A percentile compares a stretch with the other conserved stretches of the same genome.
These are phyloP conservation scores for Maudiozyma humilis DNA, from an alignment of 1,139 yeast genomes.

Conservation along the genomic window DNA sequence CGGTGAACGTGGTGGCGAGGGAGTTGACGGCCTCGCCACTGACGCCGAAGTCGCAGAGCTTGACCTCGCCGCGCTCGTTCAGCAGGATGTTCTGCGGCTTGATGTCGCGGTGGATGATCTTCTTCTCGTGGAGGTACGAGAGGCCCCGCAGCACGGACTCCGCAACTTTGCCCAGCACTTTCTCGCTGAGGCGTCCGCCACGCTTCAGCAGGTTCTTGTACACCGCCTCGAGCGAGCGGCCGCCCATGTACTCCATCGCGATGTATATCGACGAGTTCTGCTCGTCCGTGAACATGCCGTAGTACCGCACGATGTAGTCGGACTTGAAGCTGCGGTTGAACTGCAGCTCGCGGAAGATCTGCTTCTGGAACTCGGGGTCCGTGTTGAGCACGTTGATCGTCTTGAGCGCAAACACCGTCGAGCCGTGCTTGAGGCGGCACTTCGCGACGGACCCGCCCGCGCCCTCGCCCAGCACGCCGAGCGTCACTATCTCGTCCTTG, in stretches of 20 bases:
- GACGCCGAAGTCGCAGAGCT: constrained; percentile 96
- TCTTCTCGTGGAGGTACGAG: constrained; percentile 77
- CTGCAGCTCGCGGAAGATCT: constrained; percentile 80
- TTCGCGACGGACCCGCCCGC: constrained; percentile 86
- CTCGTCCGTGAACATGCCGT: constrained; percentile 81
- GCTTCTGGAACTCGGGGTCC: constrained; percentile 69
- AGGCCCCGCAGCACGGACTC: constrained; percentile 77
- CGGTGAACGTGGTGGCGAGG: constrained; percentile 90
- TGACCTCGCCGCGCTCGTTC: constrained; percentile 69
- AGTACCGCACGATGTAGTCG: constrained; percentile 80
- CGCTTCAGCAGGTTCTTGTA: constrained; percentile 55
- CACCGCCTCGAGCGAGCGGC: constrained; percentile 82
- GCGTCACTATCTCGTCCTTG: constrained; percentile 48
- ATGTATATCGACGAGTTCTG: constrained; percentile 71
- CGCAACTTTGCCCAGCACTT: constrained; percentile 83
- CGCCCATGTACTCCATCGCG: constrained; percentile 97
- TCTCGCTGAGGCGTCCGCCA: constrained; percentile 85
- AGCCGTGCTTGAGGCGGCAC: constrained; percentile 50
- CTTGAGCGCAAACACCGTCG: constrained; percentile 75
- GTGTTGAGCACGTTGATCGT: constrained; percentile 65
- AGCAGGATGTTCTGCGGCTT: constrained; percentile 87
- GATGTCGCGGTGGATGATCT: constrained; percentile 85
- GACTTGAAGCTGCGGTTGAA: constrained; percentile 77
- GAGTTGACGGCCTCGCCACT: constrained; percentile 95
- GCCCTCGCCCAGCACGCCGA: constrained; percentile 82